Conservation (phyloP, 192 early-diverging fungal genomes). For the Podila epicladia region DNA sequence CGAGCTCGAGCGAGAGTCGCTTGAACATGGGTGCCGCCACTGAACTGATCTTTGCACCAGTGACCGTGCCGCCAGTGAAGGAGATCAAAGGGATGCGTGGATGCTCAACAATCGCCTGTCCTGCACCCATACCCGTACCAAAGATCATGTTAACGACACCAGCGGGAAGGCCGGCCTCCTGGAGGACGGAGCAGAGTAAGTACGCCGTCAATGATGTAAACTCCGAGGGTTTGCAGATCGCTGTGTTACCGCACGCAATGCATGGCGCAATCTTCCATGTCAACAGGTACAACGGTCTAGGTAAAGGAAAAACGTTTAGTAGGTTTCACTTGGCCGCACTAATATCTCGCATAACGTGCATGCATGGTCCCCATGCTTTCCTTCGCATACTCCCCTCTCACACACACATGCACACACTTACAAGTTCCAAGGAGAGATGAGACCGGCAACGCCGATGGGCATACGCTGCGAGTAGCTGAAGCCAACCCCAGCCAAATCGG, state of each 20-base stretch:
- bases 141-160: conserved; percentile 86
- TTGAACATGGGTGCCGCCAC: conserved; percentile 65
- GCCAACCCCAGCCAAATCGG: conserved; percentile 59
- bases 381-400: too few relatives aligned
- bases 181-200: conserved; percentile 70
- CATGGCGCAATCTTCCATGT: conserved; percentile 84
- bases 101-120: conserved; percentile 73
- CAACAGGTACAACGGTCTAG: conserved; percentile 71
- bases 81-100: conserved; percentile 71
- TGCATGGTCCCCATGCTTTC: too few relatives aligned
- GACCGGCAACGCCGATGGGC: conserved; percentile 72
- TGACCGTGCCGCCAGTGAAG: conserved; percentile 78
- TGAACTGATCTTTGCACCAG: conserved; percentile 63
- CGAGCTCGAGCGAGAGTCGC: conserved; percentile 76
- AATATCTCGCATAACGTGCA: too few relatives aligned
- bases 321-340: background rate
- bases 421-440: conserved; percentile 79
- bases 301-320: background rate
- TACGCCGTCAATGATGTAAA: conserved; percentile 64
- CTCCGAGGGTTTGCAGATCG: conserved; percentile 78
- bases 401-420: conserved; percentile 9
- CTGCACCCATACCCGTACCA: conserved; percentile 66
- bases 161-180: conserved; percentile 71
- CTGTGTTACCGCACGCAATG: conserved; percentile 76
- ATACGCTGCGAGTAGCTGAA: conserved; percentile 59